Conservation (phyloP, 2,329 filamentous ascomycete species). For the Boeremia lycopersici region DNA sequence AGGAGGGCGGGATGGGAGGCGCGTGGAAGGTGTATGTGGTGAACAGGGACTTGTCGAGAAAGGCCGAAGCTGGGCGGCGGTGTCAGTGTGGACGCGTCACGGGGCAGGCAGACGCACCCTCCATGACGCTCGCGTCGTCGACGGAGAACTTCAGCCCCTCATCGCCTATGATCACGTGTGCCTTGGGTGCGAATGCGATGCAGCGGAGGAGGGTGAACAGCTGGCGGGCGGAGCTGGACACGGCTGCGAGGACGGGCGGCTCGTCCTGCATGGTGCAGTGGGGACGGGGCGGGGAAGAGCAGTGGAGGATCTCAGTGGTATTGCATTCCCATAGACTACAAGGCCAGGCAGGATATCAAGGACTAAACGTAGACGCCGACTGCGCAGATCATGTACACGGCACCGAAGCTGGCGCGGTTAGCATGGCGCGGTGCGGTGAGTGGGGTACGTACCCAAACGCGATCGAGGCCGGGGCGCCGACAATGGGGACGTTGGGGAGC, state of each 20-base stretch:
- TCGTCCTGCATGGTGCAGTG: conserved; percentile 43
- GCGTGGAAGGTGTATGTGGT: conserved; percentile 77
- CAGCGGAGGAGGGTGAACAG: conserved; percentile 70
- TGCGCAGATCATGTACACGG: conserved; percentile 98
- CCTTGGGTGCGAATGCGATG: conserved; percentile 65
- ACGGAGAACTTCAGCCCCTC: conserved; percentile 87
- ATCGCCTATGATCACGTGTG: conserved; percentile 76
- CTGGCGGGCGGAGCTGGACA: conserved; percentile 78
- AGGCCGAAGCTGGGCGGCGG: conserved; percentile 66
- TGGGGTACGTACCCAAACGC: conserved; percentile 76
- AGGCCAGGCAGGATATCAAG: conserved; percentile 33
- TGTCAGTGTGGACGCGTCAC: conserved; percentile 17
- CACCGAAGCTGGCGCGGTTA: conserved; percentile 72
- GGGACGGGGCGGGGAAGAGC: conserved; percentile 14
- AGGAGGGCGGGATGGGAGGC: conserved; percentile 48
- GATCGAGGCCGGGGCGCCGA: conserved; percentile 85
- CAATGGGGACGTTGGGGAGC: conserved; percentile 72
- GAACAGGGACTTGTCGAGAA: conserved; percentile 88
- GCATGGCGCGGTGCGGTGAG: not conserved
- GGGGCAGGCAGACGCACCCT: conserved; percentile 62
- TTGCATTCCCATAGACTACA: conserved; percentile 50
- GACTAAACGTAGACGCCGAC: conserved; percentile 94
- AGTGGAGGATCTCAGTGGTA: conserved; percentile 31
- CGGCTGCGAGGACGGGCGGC: conserved; percentile 71
- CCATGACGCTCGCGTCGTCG: conserved; percentile 88